Evolutionary conservation across 345 rosid genomes (phyloP).

Genomic region (Hibiscus tridactylites): DNA sequence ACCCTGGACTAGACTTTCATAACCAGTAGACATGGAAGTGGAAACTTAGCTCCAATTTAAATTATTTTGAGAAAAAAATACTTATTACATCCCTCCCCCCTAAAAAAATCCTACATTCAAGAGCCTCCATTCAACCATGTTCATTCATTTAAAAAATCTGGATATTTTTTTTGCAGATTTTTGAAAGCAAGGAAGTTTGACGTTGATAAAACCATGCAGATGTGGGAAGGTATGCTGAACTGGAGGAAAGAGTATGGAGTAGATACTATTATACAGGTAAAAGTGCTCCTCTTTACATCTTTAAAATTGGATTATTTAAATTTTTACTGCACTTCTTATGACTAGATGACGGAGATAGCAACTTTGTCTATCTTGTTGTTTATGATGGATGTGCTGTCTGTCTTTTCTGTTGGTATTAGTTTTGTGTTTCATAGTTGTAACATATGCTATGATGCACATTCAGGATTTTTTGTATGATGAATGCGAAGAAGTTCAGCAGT

Average conservation of each 20-base stretch:
- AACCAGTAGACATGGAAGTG: neutral
- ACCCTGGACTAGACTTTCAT: neutral
- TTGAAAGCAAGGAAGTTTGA: conserved; percentile 85
- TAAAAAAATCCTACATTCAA: neutral
- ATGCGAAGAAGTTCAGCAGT: conserved; percentile 60
- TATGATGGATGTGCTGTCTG: neutral
- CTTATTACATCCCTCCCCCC: neutral
- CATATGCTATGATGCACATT: conserved; percentile 9
- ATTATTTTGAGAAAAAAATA: neutral
- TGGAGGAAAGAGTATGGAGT: conserved; percentile 79
- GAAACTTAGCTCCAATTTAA: neutral
- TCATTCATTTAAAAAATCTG: conserved; percentile 1
- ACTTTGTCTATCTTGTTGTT: neutral
- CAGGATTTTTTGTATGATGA: conserved; percentile 91
- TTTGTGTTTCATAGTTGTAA: neutral
- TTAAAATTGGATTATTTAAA: conserved; percentile 1
- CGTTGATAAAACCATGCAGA: conserved; percentile 60
- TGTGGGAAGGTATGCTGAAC: conserved; percentile 94
- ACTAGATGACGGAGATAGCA: neutral
- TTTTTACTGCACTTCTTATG: neutral
- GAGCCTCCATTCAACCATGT: neutral
- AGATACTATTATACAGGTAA: conserved; percentile 77
- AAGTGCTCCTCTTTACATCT: neutral
- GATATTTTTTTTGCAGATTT: conserved; percentile 41
- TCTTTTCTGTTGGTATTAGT: neutral